These are phyloP conservation scores for Penicillium sp. DNA, from an alignment of 2,329 filamentous ascomycete species.

Conservation along the genomic window DNA sequence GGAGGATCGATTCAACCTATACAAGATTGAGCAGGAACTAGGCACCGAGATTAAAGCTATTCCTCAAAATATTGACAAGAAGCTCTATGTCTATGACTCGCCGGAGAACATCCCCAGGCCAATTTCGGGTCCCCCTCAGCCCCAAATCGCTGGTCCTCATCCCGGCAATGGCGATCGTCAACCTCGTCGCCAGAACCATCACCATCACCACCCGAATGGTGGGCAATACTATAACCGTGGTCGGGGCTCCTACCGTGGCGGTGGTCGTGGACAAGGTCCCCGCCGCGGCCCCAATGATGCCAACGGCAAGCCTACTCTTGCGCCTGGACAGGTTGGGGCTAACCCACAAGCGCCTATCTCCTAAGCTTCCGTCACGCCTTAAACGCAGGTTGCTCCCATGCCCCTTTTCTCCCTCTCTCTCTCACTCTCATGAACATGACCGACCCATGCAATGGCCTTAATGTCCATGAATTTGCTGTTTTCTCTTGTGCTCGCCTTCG, in stretches of 20 bases:
- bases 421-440: not conserved
- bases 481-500: not conserved
- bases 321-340: slow-evolving; percentile 28
- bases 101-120: slow-evolving; percentile 93
- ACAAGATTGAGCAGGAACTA: slow-evolving; percentile 96
- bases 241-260: slow-evolving; percentile 45
- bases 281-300: slow-evolving; percentile 39
- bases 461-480: slow-evolving; percentile 1
- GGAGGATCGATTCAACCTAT: slow-evolving; percentile 98
- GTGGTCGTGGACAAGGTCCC: slow-evolving; percentile 45
- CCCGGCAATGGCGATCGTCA: slow-evolving; percentile 31
- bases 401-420: not conserved
- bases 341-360: slow-evolving; percentile 34
- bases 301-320: slow-evolving; percentile 24
- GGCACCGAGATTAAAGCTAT: slow-evolving; percentile 99
- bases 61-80: slow-evolving; percentile 91
- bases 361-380: slow-evolving; percentile 12
- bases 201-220: slow-evolving; percentile 34
- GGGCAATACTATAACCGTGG: slow-evolving; percentile 41
- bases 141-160: slow-evolving; percentile 18
- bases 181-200: slow-evolving; percentile 35
- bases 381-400: not conserved
- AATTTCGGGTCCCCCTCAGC: slow-evolving; percentile 56
- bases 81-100: slow-evolving; percentile 95
- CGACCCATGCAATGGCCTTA: not conserved